These are phyloP conservation scores for Magnolia changhungtana DNA, from an alignment of 164 flowering plant species.

Conservation along the genomic window DNA sequence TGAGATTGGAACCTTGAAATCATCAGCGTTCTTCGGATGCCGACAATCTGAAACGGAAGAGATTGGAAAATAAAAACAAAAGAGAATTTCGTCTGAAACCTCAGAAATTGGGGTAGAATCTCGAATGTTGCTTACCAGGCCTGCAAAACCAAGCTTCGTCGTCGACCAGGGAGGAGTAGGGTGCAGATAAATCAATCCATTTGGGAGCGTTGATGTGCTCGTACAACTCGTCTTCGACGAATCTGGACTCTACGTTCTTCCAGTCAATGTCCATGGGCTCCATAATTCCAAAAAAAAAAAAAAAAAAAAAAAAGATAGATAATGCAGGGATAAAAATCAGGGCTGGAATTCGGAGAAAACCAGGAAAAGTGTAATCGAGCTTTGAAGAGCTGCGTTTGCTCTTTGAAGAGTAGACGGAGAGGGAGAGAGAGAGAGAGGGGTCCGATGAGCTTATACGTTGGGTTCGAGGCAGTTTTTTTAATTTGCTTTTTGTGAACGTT, in stretches of 20 bases:
- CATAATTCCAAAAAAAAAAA: constrained; percentile 36
- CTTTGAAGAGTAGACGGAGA: neutral
- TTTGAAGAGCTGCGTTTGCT: neutral
- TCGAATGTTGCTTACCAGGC: constrained; percentile 42
- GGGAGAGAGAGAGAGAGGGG: constrained; percentile 11
- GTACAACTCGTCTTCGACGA: constrained; percentile 54
- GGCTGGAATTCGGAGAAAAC: neutral
- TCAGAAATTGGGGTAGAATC: neutral
- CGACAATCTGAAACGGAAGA: constrained; percentile 55
- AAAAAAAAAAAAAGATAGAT: constrained; percentile 2
- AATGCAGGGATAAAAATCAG: neutral
- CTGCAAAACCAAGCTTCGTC: constrained; percentile 87
- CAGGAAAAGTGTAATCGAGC: neutral
- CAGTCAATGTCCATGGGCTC: constrained; percentile 90
- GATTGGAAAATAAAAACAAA: neutral
- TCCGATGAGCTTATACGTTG: too few relatives aligned
- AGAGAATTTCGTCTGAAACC: neutral
- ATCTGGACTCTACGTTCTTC: constrained; percentile 63
- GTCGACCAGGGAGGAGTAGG: constrained; percentile 22
- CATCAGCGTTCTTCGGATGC: constrained; percentile 78
- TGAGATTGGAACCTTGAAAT: constrained; percentile 55
- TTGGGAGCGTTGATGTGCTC: constrained; percentile 87
- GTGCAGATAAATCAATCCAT: constrained; percentile 72
- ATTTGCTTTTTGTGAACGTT: constrained; percentile 19
- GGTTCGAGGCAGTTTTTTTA: neutral